Evolutionary conservation across 148 eudicot genomes (phyloP), one percentile per base, ranked within the genome.

Genomic region (Tetragonia tetragonoides): DNA sequence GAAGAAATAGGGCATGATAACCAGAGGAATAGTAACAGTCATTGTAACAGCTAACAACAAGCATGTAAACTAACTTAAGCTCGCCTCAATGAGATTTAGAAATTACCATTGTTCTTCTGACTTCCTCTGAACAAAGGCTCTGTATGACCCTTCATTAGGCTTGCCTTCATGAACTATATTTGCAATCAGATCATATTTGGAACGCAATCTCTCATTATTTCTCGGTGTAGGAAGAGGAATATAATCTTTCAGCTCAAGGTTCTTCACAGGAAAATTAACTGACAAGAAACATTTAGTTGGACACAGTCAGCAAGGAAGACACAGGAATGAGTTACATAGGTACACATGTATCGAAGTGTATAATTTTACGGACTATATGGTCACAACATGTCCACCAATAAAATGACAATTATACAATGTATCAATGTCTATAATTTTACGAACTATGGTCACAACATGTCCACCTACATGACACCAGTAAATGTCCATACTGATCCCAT

Each of bases 241-340:
- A 72, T 93, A 91, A 83, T 96, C 99, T 84, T 93, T 96, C 88
- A 96, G 86, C 87, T 96, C 99, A 37, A 96, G 85, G 82, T 95
- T 95, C 86, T 96, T 96, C 87, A 93, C 99, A 28, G 98, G 99
- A 77, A 96, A 96, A 73, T 91, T 96, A 37, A 96, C 99, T 93
- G 81, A 73, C 47, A 80, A 34, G 51, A 60, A 66, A 18, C 66
- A 76, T 42, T 28, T 28, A 78, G 62, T 20, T 53, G 15, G 10
- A 40, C 20, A 63, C 60, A 37, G 69, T 75, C 61, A 81, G 79
- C 3, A 24, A 24, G 67, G 3, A 10, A 21, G 68, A 65, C 23
- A 54, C 34, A 14, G 24, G 28, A 38, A 18, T 18, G 64, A 53
- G 37, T 3, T n/a, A 12, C 62, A 65, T 34, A 44, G 42, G 63